Base-by-base conservation (phyloP, 2,329 filamentous ascomycete genomes). In the Hymenoscyphus scutula region DNA sequence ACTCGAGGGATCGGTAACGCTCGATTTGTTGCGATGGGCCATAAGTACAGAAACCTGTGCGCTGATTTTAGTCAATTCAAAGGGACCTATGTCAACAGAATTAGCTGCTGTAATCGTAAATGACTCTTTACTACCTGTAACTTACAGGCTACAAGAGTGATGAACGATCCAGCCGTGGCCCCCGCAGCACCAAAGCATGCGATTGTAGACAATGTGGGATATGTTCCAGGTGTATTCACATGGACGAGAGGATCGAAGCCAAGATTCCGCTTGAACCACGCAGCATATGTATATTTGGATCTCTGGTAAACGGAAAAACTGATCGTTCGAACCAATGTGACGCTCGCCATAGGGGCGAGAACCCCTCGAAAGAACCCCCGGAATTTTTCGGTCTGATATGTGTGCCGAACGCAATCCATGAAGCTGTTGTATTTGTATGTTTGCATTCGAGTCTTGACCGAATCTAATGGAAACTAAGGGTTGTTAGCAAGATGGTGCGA, bases 371-470 rank as follows among this genome's bases (percentile, higher is more conserved):
- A 95, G 80, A 96, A 96, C 29, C 91, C 90, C 56, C 82, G 80
- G 45, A 88, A 76, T 37, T 89, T 88, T 77, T 95, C 91, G 5
- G 81, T 86, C 64, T 81, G 82, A 77, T 95, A 95, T 10, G 91
- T 94, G 69, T 90, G 84, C 65, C 81, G 82, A 58, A 92, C 85
- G 74, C 90, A 93, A 75, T 91, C 88, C 73, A 84, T 76, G 76
- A 90, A 91, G 68, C 84, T 90, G 68, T 84, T 82, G 77, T 90
- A 93, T 67, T 89, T 86, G 77, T 95, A 94, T 68, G 89, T 90
- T 79, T 96, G 91, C 86, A 95, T 91, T 72, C 91, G 89, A 61
- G 90, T 93, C 81, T 96, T 96, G 74, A 94, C 89, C 71, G 91
- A 94, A 76, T 96, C 91, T 69, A 96, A 84, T 25, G 91, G 91